phyloP scores from a whole-genome alignment of 805 yeast species.

The Diddensiella caesifluorescens region DNA sequence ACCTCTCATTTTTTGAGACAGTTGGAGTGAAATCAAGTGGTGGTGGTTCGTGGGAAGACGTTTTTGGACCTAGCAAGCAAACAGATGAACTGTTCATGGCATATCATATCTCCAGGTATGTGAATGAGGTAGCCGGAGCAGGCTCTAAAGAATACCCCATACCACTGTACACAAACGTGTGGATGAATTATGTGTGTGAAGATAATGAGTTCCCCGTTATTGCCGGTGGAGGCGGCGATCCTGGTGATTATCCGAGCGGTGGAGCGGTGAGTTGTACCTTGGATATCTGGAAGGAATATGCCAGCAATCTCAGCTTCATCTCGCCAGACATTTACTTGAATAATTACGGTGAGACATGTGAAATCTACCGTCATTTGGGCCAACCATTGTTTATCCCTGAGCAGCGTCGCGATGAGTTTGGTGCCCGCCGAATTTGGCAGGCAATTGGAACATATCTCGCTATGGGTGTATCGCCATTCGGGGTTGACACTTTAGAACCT shows the following conservation, averaged over 20 bases:
- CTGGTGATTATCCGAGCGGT: conserved; percentile 20
- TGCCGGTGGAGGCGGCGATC: conserved; percentile 18
- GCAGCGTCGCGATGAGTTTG: conserved; percentile 21
- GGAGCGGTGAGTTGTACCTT: conserved; percentile 15
- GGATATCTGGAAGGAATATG: conserved; percentile 17
- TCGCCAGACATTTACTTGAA: conserved; percentile 19
- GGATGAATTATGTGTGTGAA: conserved; percentile 10
- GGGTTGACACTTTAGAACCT: conserved; percentile 14
- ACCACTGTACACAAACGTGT: conserved; percentile 19
- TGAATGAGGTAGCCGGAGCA: conserved; percentile 13
- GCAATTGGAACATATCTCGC: conserved; percentile 16
- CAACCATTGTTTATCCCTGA: conserved; percentile 19
- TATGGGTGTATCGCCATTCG: conserved; percentile 19
- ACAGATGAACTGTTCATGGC: conserved; percentile 22
- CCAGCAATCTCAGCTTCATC: conserved; percentile 10
- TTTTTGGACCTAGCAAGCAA: conserved; percentile 11
- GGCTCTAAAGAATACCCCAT: conserved; percentile 12
- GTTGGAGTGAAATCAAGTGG: neutral
- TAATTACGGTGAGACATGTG: conserved; percentile 14
- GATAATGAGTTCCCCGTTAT: neutral
- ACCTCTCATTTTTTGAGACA: conserved; percentile 3
- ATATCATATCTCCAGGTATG: conserved; percentile 16
- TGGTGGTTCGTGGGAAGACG: conserved; percentile 12
- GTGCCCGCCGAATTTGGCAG: conserved; percentile 16
- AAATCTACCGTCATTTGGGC: conserved; percentile 10